Evolutionary conservation across 805 yeast genomes (phyloP), one percentile per base, ranked within the genome.

Genomic region (Pichia pseudocactophila): DNA sequence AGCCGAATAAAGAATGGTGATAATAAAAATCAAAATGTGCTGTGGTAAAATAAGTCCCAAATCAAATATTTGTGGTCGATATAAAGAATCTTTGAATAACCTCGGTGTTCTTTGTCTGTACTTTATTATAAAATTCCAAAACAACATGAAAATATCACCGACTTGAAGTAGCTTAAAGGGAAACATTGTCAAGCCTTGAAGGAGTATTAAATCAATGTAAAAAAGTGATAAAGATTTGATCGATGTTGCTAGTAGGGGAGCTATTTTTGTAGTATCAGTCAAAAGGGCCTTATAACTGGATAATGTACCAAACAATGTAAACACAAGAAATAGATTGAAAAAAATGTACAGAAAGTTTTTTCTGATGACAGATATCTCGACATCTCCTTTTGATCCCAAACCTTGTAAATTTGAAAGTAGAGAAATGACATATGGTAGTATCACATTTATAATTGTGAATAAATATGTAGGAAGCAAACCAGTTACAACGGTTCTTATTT

Each of bases 141-240:
- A 70, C 13, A 74, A 53, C 19, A 70, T 51, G 4, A 68, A 63
- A 30, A 76, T 62, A 54, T 76, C 81, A 16, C 80, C 78, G 33
- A 72, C 59, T 54, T 77, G 82, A 12, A 76, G 60, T 34, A 76
- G 61, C 41, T 73, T 68, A 34, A 75, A 72, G 4, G 81, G 81
- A 50, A 76, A 73, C 78, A 77, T 74, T 1, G 78, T 77, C 40
- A 77, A 52, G 0, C 88, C 92, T 58, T 83, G 92, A 43, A 82
- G 69, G 18, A 82, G 65, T 45, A 82, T 82, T 60, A 76, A 66
- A 53, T 76, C 77, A 40, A 71, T 75, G 49, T 76, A 76, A 50
- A 76, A 76, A 36, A 76, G 59, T 2, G 79, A 72, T 30, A 73
- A 58, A 34, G 69, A 64, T 52, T 71, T 73, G 42, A 76, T 64